Evolutionary conservation across 768 basidiomycete genomes (phyloP).

Genomic region (Lentinula sp.): DNA sequence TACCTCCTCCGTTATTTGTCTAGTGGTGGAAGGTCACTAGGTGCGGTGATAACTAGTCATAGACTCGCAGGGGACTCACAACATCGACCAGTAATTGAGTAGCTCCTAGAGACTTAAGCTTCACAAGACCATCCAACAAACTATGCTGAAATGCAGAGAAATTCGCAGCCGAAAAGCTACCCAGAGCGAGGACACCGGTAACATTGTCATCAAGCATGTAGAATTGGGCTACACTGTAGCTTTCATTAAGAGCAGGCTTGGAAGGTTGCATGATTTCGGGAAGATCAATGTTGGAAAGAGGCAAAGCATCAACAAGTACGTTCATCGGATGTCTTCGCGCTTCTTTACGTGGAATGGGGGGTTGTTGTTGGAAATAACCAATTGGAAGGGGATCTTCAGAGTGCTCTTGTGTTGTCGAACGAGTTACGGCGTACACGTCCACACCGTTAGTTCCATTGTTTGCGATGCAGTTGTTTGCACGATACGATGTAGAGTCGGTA

Average conservation of each 20-base stretch:
- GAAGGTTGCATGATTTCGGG: slow-evolving; percentile 33
- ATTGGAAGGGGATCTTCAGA: slow-evolving; percentile 15
- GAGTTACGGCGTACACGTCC: slow-evolving; percentile 24
- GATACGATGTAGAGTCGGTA: slow-evolving; percentile 42
- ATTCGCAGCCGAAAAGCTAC: slow-evolving; percentile 47
- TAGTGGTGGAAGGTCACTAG: slow-evolving; percentile 11
- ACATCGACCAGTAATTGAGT: slow-evolving; percentile 56
- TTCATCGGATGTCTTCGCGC: slow-evolving; percentile 35
- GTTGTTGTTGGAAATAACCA: slow-evolving; percentile 34
- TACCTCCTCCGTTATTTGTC: slow-evolving; percentile 44
- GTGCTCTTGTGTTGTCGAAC: slow-evolving; percentile 5
- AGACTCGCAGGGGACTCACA: slow-evolving; percentile 23
- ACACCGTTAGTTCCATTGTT: slow-evolving; percentile 42
- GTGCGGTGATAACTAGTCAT: background rate
- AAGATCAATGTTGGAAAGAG: slow-evolving; percentile 32
- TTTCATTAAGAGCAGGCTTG: slow-evolving; percentile 32
- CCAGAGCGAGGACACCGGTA: slow-evolving; percentile 53
- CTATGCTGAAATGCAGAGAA: slow-evolving; percentile 35
- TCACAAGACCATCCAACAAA: slow-evolving; percentile 40
- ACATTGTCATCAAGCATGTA: slow-evolving; percentile 43
- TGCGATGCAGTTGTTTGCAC: slow-evolving; percentile 47
- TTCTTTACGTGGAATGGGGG: slow-evolving; percentile 22
- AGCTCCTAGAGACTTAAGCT: slow-evolving; percentile 41
- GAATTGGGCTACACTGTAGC: slow-evolving; percentile 49
- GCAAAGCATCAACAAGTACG: slow-evolving; percentile 40